Percentiles rank a stretch among this genome's conserved stretches.
These are phyloP conservation scores for Ustilaginoidea virens DNA, from an alignment of 2,329 filamentous ascomycete genomes.

Conservation along the genomic window DNA sequence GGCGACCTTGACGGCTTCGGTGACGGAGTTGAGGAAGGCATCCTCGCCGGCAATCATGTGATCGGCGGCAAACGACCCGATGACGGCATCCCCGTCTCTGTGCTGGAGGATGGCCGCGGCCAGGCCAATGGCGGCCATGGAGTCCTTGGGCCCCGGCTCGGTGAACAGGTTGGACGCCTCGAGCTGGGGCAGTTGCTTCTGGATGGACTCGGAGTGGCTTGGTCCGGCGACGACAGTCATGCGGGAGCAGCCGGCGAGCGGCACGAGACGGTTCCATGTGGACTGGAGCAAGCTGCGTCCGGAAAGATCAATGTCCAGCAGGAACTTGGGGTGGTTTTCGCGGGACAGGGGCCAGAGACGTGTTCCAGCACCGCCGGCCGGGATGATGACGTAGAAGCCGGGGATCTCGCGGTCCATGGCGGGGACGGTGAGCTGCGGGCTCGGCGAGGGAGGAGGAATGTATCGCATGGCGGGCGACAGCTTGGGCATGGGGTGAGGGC, in stretches of 20 bases:
- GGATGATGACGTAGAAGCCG: conserved; percentile 13
- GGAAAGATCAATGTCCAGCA: conserved; percentile 12
- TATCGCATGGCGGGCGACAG: conserved; percentile 6
- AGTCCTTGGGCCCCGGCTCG: conserved; percentile 13
- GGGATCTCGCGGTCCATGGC: conserved; percentile 10
- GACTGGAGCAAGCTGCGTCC: conserved; percentile 13
- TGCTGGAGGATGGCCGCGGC: conserved; percentile 11
- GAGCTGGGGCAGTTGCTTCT: conserved; percentile 11
- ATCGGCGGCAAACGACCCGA: conserved; percentile 13
- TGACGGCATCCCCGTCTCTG: conserved; percentile 11
- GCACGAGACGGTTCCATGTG: conserved; percentile 12
- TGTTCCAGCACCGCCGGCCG: conserved; percentile 13
- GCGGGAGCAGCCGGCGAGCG: conserved; percentile 10
- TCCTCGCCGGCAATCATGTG: conserved; percentile 14
- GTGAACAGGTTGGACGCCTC: conserved; percentile 10
- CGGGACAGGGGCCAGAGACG: conserved; percentile 13
- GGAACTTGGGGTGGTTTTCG: conserved; percentile 14
- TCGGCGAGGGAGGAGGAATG: conserved; percentile 5
- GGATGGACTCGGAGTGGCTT: conserved; percentile 11
- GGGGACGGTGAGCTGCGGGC: conserved; percentile 5
- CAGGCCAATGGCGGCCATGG: conserved; percentile 13
- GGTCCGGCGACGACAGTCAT: conserved; percentile 13
- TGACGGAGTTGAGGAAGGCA: conserved; percentile 11
- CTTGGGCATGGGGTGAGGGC: conserved; percentile 5
- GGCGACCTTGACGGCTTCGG: conserved; percentile 12